Base-by-base conservation (phyloP, 371 early-diverging fungal genomes). In the Zychaea mexicana region DNA sequence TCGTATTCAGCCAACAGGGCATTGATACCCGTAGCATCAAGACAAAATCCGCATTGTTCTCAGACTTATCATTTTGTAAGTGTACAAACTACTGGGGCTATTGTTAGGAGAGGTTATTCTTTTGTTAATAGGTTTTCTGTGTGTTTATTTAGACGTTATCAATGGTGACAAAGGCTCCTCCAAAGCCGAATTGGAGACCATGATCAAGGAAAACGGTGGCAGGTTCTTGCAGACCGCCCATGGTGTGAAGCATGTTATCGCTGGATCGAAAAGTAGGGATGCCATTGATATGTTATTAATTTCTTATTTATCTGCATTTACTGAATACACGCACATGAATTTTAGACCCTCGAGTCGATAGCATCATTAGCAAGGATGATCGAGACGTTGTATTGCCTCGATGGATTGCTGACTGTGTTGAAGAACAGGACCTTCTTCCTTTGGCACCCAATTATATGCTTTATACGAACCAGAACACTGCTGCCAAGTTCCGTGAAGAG, bases 361-460 rank as follows among this genome's bases (percentile, higher is more conserved):
- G 83, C 22, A 64, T 87, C 28, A 88, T 84, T 12, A 64, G 67
- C n/a, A 63, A 69, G 45, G 74, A 69, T 21, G 60, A 62, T 28
- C 73, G 70, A 55, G 85, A 87, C 62, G 75, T 91, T 42, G 83
- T 91, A 3, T 56, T 85, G 32, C 79, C 85, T 1, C 68, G 77
- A 30, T 90, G 88, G 86, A 68, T 92, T 24, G 45, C 78, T 1
- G 91, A 90, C 31, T 89, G 89, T 64, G 68, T 90, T 13, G 64
- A 67, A 0, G 69, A 71, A n/a, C 70, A 79, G 9, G 69, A 79
- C 6, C 13, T 84, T 22, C 2, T 91, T 1, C 81, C 86, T 5
- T 62, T 92, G 21, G 68, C 70, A 26, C 91, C 90, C 47, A 87
- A 83, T 85, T 88, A 89, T 65, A 85, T 88, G 83, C 24, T 88